Conservation (phyloP, 2,329 filamentous ascomycete genomes). For the Oidium heveae region DNA sequence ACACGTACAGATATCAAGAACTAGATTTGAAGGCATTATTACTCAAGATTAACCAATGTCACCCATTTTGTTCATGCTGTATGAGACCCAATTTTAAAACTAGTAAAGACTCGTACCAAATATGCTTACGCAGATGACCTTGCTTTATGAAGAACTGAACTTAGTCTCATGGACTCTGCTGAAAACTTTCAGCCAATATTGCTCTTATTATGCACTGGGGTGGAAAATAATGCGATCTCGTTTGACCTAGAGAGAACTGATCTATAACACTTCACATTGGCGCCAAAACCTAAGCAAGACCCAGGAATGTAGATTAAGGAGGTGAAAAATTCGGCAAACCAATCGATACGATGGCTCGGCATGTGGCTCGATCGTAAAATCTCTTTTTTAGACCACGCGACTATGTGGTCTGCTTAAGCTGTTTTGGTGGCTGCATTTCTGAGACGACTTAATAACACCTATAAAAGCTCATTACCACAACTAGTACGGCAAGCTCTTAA, state of each 20-base stretch:
- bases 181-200: background rate
- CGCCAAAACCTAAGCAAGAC: background rate
- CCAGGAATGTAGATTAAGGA: too few species aligned
- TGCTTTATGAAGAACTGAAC: background rate
- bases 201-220: background rate
- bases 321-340: background rate
- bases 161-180: too few species aligned
- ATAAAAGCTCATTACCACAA: background rate
- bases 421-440: background rate
- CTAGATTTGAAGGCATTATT: background rate
- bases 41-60: background rate
- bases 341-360: background rate
- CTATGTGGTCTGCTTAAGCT: background rate
- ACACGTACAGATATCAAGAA: too few species aligned
- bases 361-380: background rate
- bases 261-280: background rate
- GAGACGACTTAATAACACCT: background rate
- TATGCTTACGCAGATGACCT: background rate
- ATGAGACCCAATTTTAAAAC: background rate
- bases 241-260: background rate
- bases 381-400: background rate
- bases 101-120: background rate
- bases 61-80: background rate
- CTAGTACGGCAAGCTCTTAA: background rate
- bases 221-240: background rate